A percentile compares a stretch with the other conserved stretches of the same genome.
Evolutionary conservation across 805 yeast genomes (phyloP).

Genomic region (Pichia cabralensis): DNA sequence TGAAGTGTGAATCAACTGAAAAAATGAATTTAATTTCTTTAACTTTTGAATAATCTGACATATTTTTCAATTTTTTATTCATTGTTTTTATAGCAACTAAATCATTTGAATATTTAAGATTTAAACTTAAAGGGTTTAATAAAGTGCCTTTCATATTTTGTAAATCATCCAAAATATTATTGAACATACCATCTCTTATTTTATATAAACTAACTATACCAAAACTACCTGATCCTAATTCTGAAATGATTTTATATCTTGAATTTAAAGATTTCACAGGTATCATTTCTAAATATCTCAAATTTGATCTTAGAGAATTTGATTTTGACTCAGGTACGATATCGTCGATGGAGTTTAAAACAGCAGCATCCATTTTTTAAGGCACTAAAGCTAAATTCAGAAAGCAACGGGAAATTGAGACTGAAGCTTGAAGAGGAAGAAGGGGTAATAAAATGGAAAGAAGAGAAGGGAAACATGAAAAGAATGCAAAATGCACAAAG

Average conservation of each 20-base stretch:
- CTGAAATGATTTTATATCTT: conserved; percentile 41
- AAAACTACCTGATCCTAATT: conserved; percentile 67
- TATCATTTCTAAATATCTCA: no score
- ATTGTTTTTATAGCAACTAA: conserved; percentile 78
- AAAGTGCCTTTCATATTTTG: conserved; percentile 33
- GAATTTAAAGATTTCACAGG: conserved; percentile 34
- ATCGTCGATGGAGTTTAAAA: no score
- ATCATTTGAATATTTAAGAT: conserved; percentile 12
- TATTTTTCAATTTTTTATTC: conserved; percentile 42
- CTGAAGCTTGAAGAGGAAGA: no score
- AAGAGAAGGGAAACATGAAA: not conserved
- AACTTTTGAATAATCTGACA: conserved; percentile 47
- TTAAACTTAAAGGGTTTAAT: conserved; percentile 31
- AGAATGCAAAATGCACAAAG: not conserved
- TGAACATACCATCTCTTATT: conserved; percentile 21
- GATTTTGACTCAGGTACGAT: not conserved
- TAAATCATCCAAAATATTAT: conserved; percentile 15
- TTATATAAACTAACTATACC: conserved; percentile 63
- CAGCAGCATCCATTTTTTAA: no score
- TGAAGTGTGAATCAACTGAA: conserved; percentile 59
- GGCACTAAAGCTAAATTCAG: no score
- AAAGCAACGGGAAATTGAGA: no score
- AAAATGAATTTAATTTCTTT: conserved; percentile 62
- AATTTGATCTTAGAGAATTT: no score
- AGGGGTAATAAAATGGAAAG: not conserved